Evolutionary conservation across 2,329 filamentous ascomycete species (phyloP).

Genomic region (Penicillium corylophilum): DNA sequence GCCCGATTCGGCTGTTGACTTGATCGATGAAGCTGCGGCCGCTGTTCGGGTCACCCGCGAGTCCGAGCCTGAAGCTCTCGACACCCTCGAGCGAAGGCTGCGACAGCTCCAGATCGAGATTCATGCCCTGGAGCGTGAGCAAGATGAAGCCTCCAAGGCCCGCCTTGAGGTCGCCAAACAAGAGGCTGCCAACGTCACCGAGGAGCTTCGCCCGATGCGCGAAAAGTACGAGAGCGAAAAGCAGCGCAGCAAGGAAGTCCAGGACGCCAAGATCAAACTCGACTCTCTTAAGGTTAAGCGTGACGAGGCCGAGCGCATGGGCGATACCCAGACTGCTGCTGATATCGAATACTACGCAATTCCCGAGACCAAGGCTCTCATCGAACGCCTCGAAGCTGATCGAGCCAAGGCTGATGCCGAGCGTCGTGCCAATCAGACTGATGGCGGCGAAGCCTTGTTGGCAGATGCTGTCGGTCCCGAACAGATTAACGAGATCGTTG

Average conservation of each 20-base stretch:
- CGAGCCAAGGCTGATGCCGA: constrained; percentile 76
- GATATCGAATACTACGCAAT: constrained; percentile 98
- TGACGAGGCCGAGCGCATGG: constrained; percentile 85
- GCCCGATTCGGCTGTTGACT: constrained; percentile 93
- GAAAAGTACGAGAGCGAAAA: constrained; percentile 97
- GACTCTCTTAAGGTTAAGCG: constrained; percentile 88
- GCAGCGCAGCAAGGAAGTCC: constrained; percentile 83
- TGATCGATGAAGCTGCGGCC: constrained; percentile 93
- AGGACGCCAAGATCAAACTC: constrained; percentile 91
- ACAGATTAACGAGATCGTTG: constrained; percentile 98
- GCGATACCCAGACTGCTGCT: constrained; percentile 82
- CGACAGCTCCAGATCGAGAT: constrained; percentile 97
- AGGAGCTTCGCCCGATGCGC: constrained; percentile 85
- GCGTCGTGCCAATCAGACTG: constrained; percentile 55
- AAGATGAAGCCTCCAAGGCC: constrained; percentile 85
- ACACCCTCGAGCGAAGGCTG: constrained; percentile 85
- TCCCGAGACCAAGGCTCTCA: constrained; percentile 80
- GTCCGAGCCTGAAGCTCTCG: constrained; percentile 92
- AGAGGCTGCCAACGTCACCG: constrained; percentile 90
- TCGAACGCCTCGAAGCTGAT: constrained; percentile 76
- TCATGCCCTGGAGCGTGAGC: constrained; percentile 87
- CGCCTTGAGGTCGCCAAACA: constrained; percentile 80
- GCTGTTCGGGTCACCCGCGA: constrained; percentile 95
- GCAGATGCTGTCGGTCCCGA: constrained; percentile 94
- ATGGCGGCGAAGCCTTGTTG: constrained; percentile 69